Evolutionary conservation across 768 basidiomycete species (phyloP), one percentile per base, ranked within the genome.

Genomic region (Leucosporidium yakuticum): DNA sequence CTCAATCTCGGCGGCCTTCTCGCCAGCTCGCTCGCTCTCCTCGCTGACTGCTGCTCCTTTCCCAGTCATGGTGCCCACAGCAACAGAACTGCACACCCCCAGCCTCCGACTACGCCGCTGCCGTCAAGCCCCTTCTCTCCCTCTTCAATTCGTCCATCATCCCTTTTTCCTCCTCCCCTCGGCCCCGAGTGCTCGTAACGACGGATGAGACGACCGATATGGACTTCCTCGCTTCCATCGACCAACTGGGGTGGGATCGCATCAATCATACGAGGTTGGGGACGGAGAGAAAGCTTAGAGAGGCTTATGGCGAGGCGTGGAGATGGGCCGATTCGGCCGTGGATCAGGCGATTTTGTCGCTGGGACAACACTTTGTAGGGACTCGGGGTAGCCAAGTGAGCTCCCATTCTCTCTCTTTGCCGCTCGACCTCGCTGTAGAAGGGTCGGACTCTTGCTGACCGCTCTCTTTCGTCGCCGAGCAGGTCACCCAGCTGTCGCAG

Each of bases 201-300:
- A 71, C 69, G 17, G 69, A 71, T 49, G 69, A 71, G 56, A 63
- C 64, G 23, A 63, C 67, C 60, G 69, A 71, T 60, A 31, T 17
- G 4, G 39, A 36, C n/a, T 71, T 67, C 63, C 66, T 71, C n/a
- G 17, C 34, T 5, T 51, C 60, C 31, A 62, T 71, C 60, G 69
- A 71, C 60, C 12, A 44, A 0, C 63, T 71, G 36, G 69, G 69
- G 11, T 71, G 69, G 69, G 54, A 61, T 56, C 66, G 69, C 19
- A 47, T 71, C 63, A 54, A 71, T 57, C 69, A 71, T 55, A 60
- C 54, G n/a, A 29, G 25, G n/a, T 60, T 71, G 50, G 66, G 63
- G 1, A 71, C 69, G 7, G 23, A 9, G 27, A 0, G 1, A 1
- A 21, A 31, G 31, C 69, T 71, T 32, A 48, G 39, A 39, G n/a